A percentile compares a stretch with the other conserved stretches of the same genome.
These are phyloP conservation scores for Penicillium simplicissimum DNA, from an alignment of 495 filamentous ascomycete species.

Conservation along the genomic window DNA sequence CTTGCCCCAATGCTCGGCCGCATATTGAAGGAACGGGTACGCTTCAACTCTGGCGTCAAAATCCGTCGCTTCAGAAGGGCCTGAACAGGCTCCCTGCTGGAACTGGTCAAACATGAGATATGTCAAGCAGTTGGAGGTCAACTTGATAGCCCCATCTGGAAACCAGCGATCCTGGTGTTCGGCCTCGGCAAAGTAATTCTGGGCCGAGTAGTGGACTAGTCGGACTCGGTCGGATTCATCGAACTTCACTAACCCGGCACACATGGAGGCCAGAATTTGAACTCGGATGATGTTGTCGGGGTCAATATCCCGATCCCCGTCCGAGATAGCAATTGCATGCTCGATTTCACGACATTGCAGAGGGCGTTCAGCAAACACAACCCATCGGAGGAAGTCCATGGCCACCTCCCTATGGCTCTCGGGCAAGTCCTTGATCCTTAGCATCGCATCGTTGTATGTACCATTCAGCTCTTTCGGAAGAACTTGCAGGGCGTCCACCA, in stretches of 20 bases:
- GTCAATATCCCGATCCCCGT: background rate
- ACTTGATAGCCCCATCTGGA: constrained; percentile 1
- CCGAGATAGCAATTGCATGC: constrained; percentile 6
- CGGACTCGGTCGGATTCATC: constrained; percentile 9
- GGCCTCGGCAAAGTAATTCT: constrained; percentile 6
- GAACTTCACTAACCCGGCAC: constrained; percentile 5
- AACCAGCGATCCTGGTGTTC: constrained; percentile 6
- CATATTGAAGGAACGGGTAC: constrained; percentile 4
- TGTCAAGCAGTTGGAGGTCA: constrained; percentile 2
- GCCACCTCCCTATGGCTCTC: constrained; percentile 2
- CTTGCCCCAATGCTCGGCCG: constrained; percentile 3
- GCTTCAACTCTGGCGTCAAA: background rate
- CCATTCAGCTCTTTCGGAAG: constrained; percentile 5
- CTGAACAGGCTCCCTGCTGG: background rate
- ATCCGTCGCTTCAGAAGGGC: constrained; percentile 3
- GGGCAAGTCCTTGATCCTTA: constrained; percentile 1
- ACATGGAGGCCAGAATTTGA: constrained; percentile 7
- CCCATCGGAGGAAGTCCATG: constrained; percentile 6
- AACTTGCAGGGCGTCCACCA: background rate
- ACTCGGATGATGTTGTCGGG: constrained; percentile 7
- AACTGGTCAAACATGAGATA: constrained; percentile 8
- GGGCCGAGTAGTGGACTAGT: constrained; percentile 6
- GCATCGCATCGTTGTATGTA: constrained; percentile 9
- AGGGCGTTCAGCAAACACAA: constrained; percentile 9
- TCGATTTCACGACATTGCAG: constrained; percentile 5